phyloP scores from a whole-genome alignment of 2,329 filamentous ascomycete species.

The Aspergillus puulaauensis region DNA sequence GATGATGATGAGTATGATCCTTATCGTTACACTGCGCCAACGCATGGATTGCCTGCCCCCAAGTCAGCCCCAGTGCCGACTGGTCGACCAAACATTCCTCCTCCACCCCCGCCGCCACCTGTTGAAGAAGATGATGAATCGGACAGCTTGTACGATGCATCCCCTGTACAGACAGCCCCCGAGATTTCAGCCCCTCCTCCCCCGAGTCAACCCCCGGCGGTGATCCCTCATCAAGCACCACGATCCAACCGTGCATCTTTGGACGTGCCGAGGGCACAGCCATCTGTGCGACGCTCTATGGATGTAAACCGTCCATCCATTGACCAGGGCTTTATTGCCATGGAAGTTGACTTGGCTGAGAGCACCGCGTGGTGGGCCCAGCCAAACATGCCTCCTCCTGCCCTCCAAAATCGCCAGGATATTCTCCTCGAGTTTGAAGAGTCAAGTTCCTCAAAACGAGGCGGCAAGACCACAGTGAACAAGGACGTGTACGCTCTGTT shows the following conservation, averaged over 20 bases:
- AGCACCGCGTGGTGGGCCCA: conserved; percentile 85
- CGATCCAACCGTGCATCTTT: conserved; percentile 58
- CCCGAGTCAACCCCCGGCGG: conserved; percentile 28
- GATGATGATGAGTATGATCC: conserved; percentile 55
- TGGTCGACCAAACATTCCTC: conserved; percentile 20
- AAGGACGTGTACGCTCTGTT: conserved; percentile 87
- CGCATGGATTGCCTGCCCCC: conserved; percentile 29
- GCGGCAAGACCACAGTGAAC: conserved; percentile 69
- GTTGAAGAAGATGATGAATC: conserved; percentile 35
- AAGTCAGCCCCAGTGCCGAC: conserved; percentile 25
- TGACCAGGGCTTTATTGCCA: conserved; percentile 81
- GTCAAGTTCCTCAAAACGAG: conserved; percentile 65
- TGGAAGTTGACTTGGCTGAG: conserved; percentile 76
- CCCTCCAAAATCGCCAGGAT: conserved; percentile 79
- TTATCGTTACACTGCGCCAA: conserved; percentile 51
- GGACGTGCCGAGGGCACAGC: conserved; percentile 59
- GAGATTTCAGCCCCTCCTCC: conserved; percentile 41
- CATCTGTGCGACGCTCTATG: conserved; percentile 62
- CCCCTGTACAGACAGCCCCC: conserved; percentile 38
- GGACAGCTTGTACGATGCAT: conserved; percentile 49
- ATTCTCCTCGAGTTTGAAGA: conserved; percentile 82
- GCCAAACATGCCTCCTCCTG: conserved; percentile 73
- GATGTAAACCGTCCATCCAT: conserved; percentile 73
- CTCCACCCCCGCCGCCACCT: conserved; percentile 28
- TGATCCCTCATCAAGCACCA: conserved; percentile 47